Evolutionary conservation across 2,329 filamentous ascomycete genomes (phyloP), one percentile per base, ranked within the genome.

Genomic region (Pseudopithomyces maydicus): DNA sequence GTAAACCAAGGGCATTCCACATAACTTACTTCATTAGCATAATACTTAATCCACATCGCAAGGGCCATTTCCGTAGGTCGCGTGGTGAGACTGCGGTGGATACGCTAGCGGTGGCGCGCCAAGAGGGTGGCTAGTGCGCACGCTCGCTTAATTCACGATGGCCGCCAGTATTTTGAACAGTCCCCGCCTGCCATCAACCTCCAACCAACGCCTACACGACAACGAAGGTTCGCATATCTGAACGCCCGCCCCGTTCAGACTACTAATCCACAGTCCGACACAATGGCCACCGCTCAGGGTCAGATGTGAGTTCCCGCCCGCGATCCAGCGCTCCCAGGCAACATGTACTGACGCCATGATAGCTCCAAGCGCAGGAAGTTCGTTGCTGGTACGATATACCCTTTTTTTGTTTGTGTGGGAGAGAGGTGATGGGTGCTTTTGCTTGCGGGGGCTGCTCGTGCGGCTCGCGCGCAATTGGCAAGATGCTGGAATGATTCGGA

Each of bases 291-390:
- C 61, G 72, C 74, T 64, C 73, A 76, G 62, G 71, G 69, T 65
- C 72, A 75, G 69, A 78, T 78, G 75, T 78, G 67, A 69, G 75
- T 77, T 26, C 20, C 29, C 44, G 36, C 36, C 48, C 46, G 22
- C 57, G 36, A 55, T 10, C 26, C 2, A 17, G 43, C 43, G 29
- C 19, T 33, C 26, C 23, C 41, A 35, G 22, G 36, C 56, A 44
- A 44, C 26, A 55, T n/a, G 46, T 62, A 68, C 73, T 75, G 58
- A 75, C 66, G 41, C 52, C 56, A 56, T 54, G 57, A 48, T 79
- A 93, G 90, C 82, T 93, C 90, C 81, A 94, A 94, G 89, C 84
- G 90, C 83, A 91, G 90, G 88, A 94, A 83, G 79, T 81, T 83
- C 81, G 75, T 83, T 70, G 80, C 81, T 68, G 78, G 78, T 73